Evolutionary conservation across 805 yeast genomes (phyloP).

Genomic region (Torulaspora gathmanii): DNA sequence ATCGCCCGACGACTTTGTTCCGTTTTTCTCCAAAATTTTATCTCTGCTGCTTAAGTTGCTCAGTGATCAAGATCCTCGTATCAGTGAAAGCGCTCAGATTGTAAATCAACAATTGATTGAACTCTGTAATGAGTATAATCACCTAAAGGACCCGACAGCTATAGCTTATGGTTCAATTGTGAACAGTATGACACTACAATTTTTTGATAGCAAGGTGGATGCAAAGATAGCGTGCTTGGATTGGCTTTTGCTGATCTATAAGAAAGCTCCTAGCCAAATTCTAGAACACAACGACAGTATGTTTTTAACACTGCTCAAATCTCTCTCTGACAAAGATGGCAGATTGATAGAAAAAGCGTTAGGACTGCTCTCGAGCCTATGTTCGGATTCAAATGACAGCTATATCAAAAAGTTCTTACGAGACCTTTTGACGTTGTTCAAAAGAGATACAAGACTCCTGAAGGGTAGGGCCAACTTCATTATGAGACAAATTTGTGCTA

Average conservation of each 20-base stretch:
- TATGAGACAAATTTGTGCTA: conserved; percentile 74
- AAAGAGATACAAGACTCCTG: conserved; percentile 59
- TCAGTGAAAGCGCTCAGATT: conserved; percentile 50
- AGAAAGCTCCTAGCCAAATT: conserved; percentile 56
- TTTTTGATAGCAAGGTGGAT: conserved; percentile 68
- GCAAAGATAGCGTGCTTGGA: conserved; percentile 81
- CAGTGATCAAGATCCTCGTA: conserved; percentile 47
- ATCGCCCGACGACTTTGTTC: conserved; percentile 69
- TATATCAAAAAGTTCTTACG: conserved; percentile 73
- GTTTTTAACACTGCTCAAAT: conserved; percentile 70
- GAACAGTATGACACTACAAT: conserved; percentile 66
- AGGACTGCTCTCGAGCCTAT: conserved; percentile 27
- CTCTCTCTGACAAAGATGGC: conserved; percentile 51
- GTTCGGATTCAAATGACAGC: conserved; percentile 50
- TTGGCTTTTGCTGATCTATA: conserved; percentile 82
- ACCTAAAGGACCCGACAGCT: conserved; percentile 24
- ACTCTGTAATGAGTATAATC: conserved; percentile 36
- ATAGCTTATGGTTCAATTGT: conserved; percentile 51
- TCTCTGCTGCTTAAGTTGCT: conserved; percentile 61
- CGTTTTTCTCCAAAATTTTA: conserved; percentile 69
- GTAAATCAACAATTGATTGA: conserved; percentile 56
- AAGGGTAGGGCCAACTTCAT: conserved; percentile 78
- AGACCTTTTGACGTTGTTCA: conserved; percentile 64
- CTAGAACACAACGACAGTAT: conserved; percentile 56
- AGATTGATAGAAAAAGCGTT: conserved; percentile 32